Percentiles rank a stretch among this genome's conserved stretches.
phyloP scores from a whole-genome alignment of 169 alveolate genomes.

The Pseudocohnilembus persalinus region DNA sequence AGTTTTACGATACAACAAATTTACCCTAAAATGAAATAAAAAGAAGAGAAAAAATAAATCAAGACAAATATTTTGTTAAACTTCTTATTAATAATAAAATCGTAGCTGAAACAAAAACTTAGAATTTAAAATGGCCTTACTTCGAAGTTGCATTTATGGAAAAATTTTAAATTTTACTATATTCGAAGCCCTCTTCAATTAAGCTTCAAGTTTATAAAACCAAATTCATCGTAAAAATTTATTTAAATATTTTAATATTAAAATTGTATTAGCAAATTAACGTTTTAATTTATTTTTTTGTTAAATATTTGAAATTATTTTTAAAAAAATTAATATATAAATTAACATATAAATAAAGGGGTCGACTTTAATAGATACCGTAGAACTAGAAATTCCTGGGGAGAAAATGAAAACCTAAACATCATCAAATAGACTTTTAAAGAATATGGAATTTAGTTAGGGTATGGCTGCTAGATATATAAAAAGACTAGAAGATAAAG shows the following conservation, averaged over 20 bases:
- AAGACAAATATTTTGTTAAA: conserved; percentile 22
- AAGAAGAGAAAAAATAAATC: conserved; percentile 9
- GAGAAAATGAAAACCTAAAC: conserved; percentile 36
- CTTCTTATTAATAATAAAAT: conserved; percentile 29
- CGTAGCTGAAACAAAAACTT: conserved; percentile 17
- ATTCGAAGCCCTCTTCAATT: conserved; percentile 38
- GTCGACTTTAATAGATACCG: conserved; percentile 23
- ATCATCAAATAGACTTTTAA: conserved; percentile 20
- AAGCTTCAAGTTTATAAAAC: conserved; percentile 18
- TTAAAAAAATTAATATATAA: too few species aligned
- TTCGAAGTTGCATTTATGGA: conserved; percentile 47
- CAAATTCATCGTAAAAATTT: not conserved
- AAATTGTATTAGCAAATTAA: too few species aligned
- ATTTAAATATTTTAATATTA: too few species aligned
- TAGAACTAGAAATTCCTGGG: conserved; percentile 47
- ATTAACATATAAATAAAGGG: not conserved
- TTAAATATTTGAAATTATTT: not conserved
- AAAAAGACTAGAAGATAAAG: conserved; percentile 24
- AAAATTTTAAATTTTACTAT: conserved; percentile 30
- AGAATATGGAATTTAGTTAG: conserved; percentile 33
- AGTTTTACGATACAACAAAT: not conserved
- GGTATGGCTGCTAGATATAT: conserved; percentile 25
- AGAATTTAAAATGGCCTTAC: conserved; percentile 31
- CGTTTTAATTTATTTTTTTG: too few species aligned
- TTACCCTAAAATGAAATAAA: not conserved